These are phyloP conservation scores for Calonectria honghensis DNA, from an alignment of 2,329 filamentous ascomycete species.

Conservation along the genomic window DNA sequence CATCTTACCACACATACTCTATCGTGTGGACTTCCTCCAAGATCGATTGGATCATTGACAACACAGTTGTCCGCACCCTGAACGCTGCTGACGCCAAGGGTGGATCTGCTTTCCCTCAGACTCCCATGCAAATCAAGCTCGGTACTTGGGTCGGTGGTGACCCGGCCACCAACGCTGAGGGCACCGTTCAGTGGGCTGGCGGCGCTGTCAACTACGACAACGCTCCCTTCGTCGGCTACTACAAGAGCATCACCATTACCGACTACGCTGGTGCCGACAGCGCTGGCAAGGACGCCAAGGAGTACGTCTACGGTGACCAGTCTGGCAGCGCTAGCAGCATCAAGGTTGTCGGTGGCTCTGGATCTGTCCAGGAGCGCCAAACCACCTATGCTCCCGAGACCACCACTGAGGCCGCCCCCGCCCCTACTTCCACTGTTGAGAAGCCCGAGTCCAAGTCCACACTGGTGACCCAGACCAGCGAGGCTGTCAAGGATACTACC, in stretches of 20 bases:
- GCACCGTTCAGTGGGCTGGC: constrained; percentile 83
- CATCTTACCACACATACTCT: constrained; percentile 78
- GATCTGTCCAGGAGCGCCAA: constrained; percentile 31
- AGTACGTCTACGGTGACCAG: constrained; percentile 72
- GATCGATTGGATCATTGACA: constrained; percentile 80
- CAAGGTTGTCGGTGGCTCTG: constrained; percentile 66
- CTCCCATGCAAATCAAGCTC: constrained; percentile 82
- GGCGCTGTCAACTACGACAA: constrained; percentile 72
- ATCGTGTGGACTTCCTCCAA: constrained; percentile 80
- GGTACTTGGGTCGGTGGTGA: constrained; percentile 80
- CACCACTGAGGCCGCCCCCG: constrained; percentile 41
- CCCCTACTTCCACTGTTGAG: constrained; percentile 26
- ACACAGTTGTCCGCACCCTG: constrained; percentile 76
- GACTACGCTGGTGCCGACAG: constrained; percentile 72
- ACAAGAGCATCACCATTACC: constrained; percentile 73
- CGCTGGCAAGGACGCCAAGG: constrained; percentile 63
- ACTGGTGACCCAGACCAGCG: constrained; percentile 33
- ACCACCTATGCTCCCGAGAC: constrained; percentile 37
- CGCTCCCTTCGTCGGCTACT: constrained; percentile 73
- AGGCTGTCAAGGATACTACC: constrained; percentile 37
- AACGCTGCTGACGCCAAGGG: constrained; percentile 74
- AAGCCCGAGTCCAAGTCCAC: constrained; percentile 43
- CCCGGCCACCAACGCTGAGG: constrained; percentile 72
- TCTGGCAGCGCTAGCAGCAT: constrained; percentile 72
- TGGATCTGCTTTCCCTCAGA: constrained; percentile 80